Conservation (phyloP, 129 eudicot genomes). For the Chrysanthemum makinoi region DNA sequence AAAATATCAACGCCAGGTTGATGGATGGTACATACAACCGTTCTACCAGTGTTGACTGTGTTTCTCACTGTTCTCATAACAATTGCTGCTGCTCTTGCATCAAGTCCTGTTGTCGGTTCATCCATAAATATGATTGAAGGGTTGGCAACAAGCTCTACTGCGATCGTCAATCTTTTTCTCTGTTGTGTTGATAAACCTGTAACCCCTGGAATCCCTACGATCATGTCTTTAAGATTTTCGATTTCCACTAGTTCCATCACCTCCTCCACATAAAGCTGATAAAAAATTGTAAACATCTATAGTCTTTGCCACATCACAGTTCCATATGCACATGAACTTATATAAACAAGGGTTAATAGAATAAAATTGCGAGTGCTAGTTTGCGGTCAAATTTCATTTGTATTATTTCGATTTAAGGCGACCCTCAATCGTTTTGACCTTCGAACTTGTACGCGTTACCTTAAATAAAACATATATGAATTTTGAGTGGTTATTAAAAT, state of each 20-base stretch:
- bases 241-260: conserved; percentile 49
- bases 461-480: neutral
- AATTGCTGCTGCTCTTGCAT: conserved; percentile 60
- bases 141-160: conserved; percentile 55
- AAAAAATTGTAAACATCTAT: neutral
- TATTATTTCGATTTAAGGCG: too few relatives aligned
- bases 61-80: conserved; percentile 57
- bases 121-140: conserved; percentile 59
- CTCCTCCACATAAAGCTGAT: conserved; percentile 41
- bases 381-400: too few relatives aligned
- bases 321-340: neutral
- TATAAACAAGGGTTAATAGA: too few relatives aligned
- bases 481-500: neutral
- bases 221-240: conserved; percentile 28
- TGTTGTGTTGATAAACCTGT: conserved; percentile 51
- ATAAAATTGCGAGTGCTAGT: too few relatives aligned
- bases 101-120: conserved; percentile 59
- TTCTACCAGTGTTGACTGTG: conserved; percentile 51
- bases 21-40: conserved; percentile 56
- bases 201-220: conserved; percentile 47
- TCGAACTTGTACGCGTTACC: neutral
- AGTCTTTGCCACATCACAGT: neutral
- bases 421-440: neutral
- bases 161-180: conserved; percentile 49
- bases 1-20: conserved; percentile 55